Base-by-base conservation (phyloP, 768 basidiomycete genomes). In the Candolleomyces aberdarensis region DNA sequence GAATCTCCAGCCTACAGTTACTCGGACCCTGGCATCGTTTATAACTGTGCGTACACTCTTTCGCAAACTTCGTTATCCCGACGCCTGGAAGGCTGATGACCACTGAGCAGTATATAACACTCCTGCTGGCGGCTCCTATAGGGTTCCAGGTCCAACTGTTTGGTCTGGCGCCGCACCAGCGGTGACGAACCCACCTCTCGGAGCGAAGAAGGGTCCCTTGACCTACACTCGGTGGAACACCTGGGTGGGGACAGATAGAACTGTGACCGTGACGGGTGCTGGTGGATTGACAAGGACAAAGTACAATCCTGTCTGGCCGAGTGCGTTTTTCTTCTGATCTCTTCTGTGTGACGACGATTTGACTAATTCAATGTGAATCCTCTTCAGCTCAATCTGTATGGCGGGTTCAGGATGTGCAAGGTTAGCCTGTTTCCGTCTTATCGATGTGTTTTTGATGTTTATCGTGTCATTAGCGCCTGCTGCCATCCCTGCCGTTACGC, bases 161-260 rank as follows among this genome's bases (percentile, higher is more conserved):
- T 61, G 60, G 60, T 39, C 60, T n/a, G 60, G 60, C 7, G 60
- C 60, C 6, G 60, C 60, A 6, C 47, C 60, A 3, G 49, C 60
- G 11, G 60, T 61, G 39, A 32, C 60, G 7, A 61, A 61, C 40
- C 60, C 60, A n/a, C 46, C 60, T 41, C 56, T 61, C 13, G 60
- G 60, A 22, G 20, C 60, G 36, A 61, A 61, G 48, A 48, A 56
- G 15, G 60, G 60, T 26, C 60, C 60, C 1, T 26, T 61, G 10
- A 61, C 60, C 19, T 61, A 61, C 47, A 61, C 60, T 15, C 29
- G 60, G 17, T 61, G 60, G 60, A 49, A 44, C 44, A 61, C 60
- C 7, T 61, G 60, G 60, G 60, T 61, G 8, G 60, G 60, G 1
- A 61, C 60, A 4, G 60, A 61, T 44, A n/a, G 60, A 19, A 61